Conservation (phyloP, 1,284 basidiomycete genomes). For the Cryptococcus sp. region DNA sequence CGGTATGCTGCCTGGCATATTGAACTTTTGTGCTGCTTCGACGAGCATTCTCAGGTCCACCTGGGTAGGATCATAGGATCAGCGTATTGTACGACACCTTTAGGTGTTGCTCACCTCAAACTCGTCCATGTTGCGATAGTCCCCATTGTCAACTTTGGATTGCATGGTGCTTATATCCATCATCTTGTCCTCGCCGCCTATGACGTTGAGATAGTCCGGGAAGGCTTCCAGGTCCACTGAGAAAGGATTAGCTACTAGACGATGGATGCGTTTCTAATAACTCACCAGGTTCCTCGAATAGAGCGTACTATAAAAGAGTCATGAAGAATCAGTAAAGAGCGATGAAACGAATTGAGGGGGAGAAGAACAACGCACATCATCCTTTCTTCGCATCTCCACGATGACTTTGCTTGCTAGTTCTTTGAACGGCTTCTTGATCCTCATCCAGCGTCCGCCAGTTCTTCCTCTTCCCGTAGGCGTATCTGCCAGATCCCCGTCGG, state of each 20-base stretch:
- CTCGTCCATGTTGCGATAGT: slow-evolving; percentile 43
- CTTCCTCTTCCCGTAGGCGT: slow-evolving; percentile 18
- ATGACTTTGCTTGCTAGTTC: slow-evolving; percentile 45
- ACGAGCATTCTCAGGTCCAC: slow-evolving; percentile 44
- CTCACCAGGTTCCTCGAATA: slow-evolving; percentile 47
- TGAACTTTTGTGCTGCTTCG: slow-evolving; percentile 47
- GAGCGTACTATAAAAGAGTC: slow-evolving; percentile 35
- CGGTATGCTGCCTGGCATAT: slow-evolving; percentile 44
- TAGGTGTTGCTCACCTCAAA: slow-evolving; percentile 37
- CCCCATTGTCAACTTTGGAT: slow-evolving; percentile 45
- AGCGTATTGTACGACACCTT: neutral
- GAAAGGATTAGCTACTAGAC: neutral
- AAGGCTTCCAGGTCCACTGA: slow-evolving; percentile 45
- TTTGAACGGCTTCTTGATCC: slow-evolving; percentile 44
- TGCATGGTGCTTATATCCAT: slow-evolving; percentile 55
- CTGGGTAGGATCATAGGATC: slow-evolving; percentile 18
- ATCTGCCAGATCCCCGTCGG: slow-evolving; percentile 1
- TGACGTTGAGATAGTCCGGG: slow-evolving; percentile 46
- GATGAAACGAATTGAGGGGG: too few relatives aligned
- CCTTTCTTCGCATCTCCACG: slow-evolving; percentile 42
- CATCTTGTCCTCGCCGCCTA: slow-evolving; percentile 52
- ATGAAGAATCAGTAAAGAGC: slow-evolving; percentile 8
- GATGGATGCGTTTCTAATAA: neutral
- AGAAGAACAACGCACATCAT: slow-evolving; percentile 34
- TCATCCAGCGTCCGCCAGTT: slow-evolving; percentile 34